Evolutionary conservation across 2,329 filamentous ascomycete genomes (phyloP).

Genomic region (Fusarium bactridioides): DNA sequence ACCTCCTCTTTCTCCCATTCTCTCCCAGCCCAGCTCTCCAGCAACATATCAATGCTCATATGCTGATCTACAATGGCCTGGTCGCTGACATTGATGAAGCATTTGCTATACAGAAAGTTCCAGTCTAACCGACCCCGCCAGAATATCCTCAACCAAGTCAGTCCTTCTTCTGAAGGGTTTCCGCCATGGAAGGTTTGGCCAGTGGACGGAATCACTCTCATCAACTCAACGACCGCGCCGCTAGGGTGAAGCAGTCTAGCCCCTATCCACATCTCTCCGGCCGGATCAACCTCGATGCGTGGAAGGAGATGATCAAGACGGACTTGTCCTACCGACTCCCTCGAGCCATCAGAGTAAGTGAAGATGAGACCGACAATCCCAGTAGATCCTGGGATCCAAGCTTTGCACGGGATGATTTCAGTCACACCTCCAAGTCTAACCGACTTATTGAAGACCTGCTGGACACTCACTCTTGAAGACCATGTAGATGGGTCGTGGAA

Average conservation of each 20-base stretch:
- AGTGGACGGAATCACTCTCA: conserved; percentile 5
- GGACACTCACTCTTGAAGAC: neutral
- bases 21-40: neutral
- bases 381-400: conserved; percentile 4
- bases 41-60: neutral
- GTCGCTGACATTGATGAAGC: neutral
- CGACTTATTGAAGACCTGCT: neutral
- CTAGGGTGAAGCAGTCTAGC: neutral
- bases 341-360: conserved; percentile 4
- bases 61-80: neutral
- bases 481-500: neutral
- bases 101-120: neutral
- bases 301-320: conserved; percentile 7
- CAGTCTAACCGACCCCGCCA: conserved; percentile 9
- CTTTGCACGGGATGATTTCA: neutral
- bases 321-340: conserved; percentile 12
- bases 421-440: conserved; percentile 1
- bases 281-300: neutral
- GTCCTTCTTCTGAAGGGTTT: neutral
- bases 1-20: neutral
- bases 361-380: conserved; percentile 12
- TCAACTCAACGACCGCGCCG: neutral
- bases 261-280: conserved; percentile 12
- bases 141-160: neutral
- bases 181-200: neutral